Conservation (phyloP, 192 early-diverging fungal species). For the Allomyces macrogynus region DNA sequence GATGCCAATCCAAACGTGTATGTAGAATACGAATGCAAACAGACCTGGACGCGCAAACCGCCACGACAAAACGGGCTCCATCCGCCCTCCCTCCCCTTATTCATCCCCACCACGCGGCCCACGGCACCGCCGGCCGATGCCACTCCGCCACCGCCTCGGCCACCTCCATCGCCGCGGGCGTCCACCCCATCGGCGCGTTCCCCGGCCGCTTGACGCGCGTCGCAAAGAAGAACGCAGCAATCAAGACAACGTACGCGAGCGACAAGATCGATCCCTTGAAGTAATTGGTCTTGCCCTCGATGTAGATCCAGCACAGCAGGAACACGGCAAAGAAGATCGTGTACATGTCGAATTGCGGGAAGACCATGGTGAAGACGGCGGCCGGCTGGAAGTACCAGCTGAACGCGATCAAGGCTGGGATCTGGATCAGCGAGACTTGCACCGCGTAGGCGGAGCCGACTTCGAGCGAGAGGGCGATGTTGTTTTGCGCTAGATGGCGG, state of each 20-base stretch:
- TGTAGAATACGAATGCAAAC: no score
- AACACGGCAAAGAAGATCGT: constrained; percentile 41
- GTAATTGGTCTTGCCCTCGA: constrained; percentile 90
- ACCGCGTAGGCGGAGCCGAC: constrained; percentile 90
- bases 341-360: constrained; percentile 48
- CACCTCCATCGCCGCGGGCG: no score
- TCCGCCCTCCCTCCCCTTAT: no score
- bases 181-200: no score
- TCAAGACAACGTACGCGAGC: neutral
- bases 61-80: no score
- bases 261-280: constrained; percentile 54
- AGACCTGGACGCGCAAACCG: no score
- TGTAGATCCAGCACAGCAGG: constrained; percentile 75
- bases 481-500: neutral
- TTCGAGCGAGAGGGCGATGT: constrained; percentile 54
- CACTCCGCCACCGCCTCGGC: no score
- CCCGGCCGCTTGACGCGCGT: no score
- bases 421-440: constrained; percentile 85
- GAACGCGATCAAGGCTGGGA: constrained; percentile 78
- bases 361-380: constrained; percentile 40
- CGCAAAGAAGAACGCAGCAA: neutral
- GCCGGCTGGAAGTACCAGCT: constrained; percentile 32
- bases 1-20: no score
- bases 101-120: no score
- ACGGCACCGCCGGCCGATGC: no score